Evolutionary conservation across 2,329 filamentous ascomycete species (phyloP), one percentile per base, ranked within the genome.

Genomic region (Saccharata proteae): DNA sequence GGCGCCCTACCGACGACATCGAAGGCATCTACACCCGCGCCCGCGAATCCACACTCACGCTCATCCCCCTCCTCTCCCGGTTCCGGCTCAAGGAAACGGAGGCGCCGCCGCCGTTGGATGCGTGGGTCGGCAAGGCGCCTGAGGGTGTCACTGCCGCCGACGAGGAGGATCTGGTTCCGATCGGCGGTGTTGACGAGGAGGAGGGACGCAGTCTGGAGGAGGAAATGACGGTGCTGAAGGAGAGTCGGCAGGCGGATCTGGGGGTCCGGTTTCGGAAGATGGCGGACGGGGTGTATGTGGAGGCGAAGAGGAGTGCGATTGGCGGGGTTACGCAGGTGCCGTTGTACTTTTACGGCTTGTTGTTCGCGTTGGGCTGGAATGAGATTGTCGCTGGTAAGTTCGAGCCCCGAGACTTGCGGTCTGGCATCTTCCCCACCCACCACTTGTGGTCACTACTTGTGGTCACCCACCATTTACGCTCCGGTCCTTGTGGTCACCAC

Each of bases 211-310:
- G 80, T 41, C 62, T 94, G 14, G 86, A 94, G 49, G 90, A 96
- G 53, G 90, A 98, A 59, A 93, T 92, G 76, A 90, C 82, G 0
- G 74, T 96, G n/a, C 68, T 98, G 27, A 80, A 78, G 47, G 88
- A 96, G 57, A 70, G 75, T 41, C 93, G 94, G 61, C 74, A 82
- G 38, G 82, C 93, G 51, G 86, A 98, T 52, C 70, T 98, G 16
- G 83, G 85, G 7, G 80, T 93, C 10, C 73, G 90, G 34, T 98
- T 98, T 70, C 96, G 94, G 69, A 96, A 96, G 69, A 90, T 84
- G 20, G 90, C 90, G 1, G 90, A 98, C 52, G 90, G 86, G 6
- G 88, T 98, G 4, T 98, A 93, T 47, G 86, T 98, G 24, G 90
- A 98, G 62, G 90, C 90, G 29, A 98, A 98, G 69, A 75, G 90